These are phyloP conservation scores for Colletotrichum somersetense DNA, from an alignment of 2,329 filamentous ascomycete species.

Conservation along the genomic window DNA sequence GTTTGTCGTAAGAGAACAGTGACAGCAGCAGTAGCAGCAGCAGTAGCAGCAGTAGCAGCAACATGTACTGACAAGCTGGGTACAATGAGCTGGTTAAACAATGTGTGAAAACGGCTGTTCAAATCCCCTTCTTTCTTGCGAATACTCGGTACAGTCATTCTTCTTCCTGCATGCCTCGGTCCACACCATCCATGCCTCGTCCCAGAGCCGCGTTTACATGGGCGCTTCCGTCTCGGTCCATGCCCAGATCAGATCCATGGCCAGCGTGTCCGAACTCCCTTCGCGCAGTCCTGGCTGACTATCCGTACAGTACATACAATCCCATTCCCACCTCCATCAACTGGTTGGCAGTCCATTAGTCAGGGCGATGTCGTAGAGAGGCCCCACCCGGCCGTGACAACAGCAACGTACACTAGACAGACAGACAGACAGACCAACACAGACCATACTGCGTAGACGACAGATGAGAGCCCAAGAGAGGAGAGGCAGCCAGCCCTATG, in stretches of 20 bases:
- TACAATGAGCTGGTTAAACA: neutral
- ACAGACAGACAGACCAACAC: too few species aligned
- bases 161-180: too few species aligned
- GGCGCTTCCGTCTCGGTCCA: conserved; percentile 4
- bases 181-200: conserved; percentile 2
- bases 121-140: neutral
- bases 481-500: neutral
- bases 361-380: conserved; percentile 25
- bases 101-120: conserved; percentile 6
- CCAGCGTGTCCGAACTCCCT: neutral
- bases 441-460: neutral
- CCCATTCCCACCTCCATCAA: conserved; percentile 5
- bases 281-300: neutral
- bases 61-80: neutral
- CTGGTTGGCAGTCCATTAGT: conserved; percentile 29
- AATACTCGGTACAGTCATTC: neutral
- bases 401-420: neutral
- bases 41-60: neutral
- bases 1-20: too few species aligned
- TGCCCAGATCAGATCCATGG: neutral
- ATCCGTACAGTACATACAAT: neutral
- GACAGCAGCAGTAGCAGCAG: neutral
- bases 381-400: conserved; percentile 17
- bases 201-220: conserved; percentile 19
- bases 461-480: neutral